These are phyloP conservation scores for Jaltomata sinuosa DNA, from an alignment of 257 asterid species.

Conservation along the genomic window DNA sequence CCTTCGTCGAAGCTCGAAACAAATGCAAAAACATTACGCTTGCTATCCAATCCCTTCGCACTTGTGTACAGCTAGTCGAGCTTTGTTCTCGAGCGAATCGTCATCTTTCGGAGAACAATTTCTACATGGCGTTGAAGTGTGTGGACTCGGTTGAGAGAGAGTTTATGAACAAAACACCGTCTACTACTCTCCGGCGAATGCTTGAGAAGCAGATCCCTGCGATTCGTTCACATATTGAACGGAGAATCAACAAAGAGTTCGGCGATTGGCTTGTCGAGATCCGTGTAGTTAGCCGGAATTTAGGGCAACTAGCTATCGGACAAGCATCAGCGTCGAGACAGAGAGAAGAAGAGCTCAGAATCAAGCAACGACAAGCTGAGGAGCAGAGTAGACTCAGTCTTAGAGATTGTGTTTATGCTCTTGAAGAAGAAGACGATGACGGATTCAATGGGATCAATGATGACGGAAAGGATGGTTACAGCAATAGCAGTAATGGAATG, in stretches of 20 bases:
- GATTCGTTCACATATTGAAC: constrained; percentile 68
- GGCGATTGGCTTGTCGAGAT: constrained; percentile 97
- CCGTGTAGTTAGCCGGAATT: constrained; percentile 70
- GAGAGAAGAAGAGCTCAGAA: constrained; percentile 86
- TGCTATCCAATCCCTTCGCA: constrained; percentile 59
- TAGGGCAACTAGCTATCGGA: constrained; percentile 96
- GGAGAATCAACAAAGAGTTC: constrained; percentile 69
- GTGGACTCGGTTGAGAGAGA: constrained; percentile 65
- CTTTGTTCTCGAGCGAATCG: constrained; percentile 65
- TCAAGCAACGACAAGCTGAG: constrained; percentile 93
- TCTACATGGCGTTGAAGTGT: constrained; percentile 87
- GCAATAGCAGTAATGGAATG: constrained; percentile 17
- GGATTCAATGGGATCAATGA: constrained; percentile 40
- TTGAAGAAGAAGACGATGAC: constrained; percentile 81
- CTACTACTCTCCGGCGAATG: constrained; percentile 58
- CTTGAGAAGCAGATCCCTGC: constrained; percentile 94
- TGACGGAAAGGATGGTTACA: constrained; percentile 23
- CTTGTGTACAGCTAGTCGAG: constrained; percentile 55
- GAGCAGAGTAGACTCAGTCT: constrained; percentile 90
- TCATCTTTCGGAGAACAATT: constrained; percentile 48
- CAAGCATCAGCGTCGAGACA: constrained; percentile 96
- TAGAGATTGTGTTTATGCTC: constrained; percentile 75
- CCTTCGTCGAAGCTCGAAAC: constrained; percentile 67
- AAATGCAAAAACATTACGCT: constrained; percentile 53
- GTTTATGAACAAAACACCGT: constrained; percentile 48